Evolutionary conservation across 257 asterid species (phyloP).

Genomic region (Oldenlandia corymbosa): DNA sequence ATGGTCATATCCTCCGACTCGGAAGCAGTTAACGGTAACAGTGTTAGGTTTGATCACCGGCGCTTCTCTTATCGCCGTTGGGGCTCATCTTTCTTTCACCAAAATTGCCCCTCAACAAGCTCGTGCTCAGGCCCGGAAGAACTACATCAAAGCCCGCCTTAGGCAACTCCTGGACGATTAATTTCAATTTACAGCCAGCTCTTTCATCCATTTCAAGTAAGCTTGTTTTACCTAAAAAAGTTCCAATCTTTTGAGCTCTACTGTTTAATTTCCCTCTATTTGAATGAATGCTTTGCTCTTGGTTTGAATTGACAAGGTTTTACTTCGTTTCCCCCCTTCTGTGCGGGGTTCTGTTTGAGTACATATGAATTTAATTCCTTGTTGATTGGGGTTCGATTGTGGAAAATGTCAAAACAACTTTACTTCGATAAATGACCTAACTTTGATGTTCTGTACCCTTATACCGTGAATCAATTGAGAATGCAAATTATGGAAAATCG

Average conservation of each 20-base stretch:
- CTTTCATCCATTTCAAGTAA: background rate
- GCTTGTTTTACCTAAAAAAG: background rate
- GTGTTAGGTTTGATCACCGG: constrained; percentile 19
- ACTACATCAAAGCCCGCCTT: constrained; percentile 32
- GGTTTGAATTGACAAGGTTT: background rate
- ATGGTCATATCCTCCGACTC: constrained; percentile 34
- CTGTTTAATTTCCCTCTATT: background rate
- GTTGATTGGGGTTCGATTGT: background rate
- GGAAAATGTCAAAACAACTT: background rate
- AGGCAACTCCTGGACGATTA: constrained; percentile 28
- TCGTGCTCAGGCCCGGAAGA: constrained; percentile 31
- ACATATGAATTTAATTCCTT: background rate
- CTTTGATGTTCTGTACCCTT: background rate
- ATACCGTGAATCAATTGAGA: background rate
- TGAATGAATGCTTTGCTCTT: background rate
- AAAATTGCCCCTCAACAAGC: constrained; percentile 36
- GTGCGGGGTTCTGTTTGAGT: background rate
- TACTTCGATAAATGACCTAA: background rate
- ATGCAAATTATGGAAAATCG: background rate
- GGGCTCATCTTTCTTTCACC: constrained; percentile 28
- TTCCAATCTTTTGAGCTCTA: too few species aligned
- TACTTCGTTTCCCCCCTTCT: background rate
- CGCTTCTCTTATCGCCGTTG: constrained; percentile 21
- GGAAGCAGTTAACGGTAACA: constrained; percentile 22
- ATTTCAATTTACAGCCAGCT: background rate